A percentile compares a stretch with the other conserved stretches of the same genome.
Evolutionary conservation across 805 yeast species (phyloP).

Genomic region (Cyberlindnera maclurae): DNA sequence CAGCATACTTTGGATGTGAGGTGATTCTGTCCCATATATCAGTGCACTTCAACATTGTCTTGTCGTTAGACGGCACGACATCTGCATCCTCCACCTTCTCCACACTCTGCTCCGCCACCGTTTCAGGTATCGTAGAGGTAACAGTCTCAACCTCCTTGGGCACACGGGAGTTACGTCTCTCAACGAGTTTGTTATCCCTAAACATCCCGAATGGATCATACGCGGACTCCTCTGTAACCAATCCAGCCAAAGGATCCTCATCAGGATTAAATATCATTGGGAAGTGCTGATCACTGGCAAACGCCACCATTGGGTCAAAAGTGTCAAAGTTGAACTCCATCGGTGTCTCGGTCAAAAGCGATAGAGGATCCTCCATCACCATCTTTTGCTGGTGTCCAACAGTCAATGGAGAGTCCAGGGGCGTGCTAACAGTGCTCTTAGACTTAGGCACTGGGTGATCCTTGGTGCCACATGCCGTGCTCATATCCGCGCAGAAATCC

Average conservation of each 20-base stretch:
- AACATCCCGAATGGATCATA: constrained; percentile 44
- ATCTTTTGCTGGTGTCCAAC: neutral
- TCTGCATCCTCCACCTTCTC: constrained; percentile 15
- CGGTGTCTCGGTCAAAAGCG: constrained; percentile 33
- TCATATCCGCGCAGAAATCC: constrained; percentile 69
- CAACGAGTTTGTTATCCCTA: constrained; percentile 5
- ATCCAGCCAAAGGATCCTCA: constrained; percentile 31
- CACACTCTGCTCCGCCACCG: neutral
- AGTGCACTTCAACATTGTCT: constrained; percentile 62
- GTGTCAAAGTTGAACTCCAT: constrained; percentile 20
- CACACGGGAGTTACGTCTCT: constrained; percentile 6
- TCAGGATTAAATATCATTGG: constrained; percentile 8
- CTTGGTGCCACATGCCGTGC: constrained; percentile 77
- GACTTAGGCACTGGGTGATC: constrained; percentile 56
- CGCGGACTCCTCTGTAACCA: constrained; percentile 49
- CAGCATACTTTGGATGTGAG: constrained; percentile 88
- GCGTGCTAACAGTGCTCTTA: constrained; percentile 8
- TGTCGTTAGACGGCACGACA: constrained; percentile 66
- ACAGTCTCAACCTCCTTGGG: neutral
- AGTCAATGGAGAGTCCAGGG: neutral
- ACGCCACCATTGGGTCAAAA: constrained; percentile 50
- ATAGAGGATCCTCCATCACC: constrained; percentile 34
- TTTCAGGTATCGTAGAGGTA: neutral
- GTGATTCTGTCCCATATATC: constrained; percentile 97
- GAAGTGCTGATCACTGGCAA: constrained; percentile 21